Base-by-base conservation (phyloP, 192 early-diverging fungal species). In the Backusella luteola region DNA sequence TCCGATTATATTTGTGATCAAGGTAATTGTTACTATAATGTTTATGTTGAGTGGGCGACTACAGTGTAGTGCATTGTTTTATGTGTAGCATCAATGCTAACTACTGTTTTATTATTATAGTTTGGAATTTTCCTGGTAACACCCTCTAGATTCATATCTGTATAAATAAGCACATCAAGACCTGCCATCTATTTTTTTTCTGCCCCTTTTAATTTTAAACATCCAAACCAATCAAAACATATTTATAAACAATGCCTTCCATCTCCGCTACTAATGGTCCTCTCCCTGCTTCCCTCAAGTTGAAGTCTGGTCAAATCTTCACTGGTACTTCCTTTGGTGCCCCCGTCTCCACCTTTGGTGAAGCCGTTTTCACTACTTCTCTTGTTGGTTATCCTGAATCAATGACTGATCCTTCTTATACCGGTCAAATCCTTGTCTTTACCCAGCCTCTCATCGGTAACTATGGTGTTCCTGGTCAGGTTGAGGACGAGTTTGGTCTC, bases 341-440 rank as follows among this genome's bases (percentile, higher is more conserved):
- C 0, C 80, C 92, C 11, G 77, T 80, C 8, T 80, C 88, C 17
- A 73, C 87, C 7, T 87, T 95, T 69, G 97, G 97, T 79, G 97
- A 98, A 83, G 93, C 94, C 14, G 97, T 98, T 21, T 98, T 98
- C 78, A 97, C 97, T 35, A 97, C 96, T 0, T 94, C 94, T 9
- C 79, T 97, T 66, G 97, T 97, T 15, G 97, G 97, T 35, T 98
- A 98, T 85, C 95, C 97, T 15, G 97, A 98, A 84, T 96, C 94
- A 6, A 96, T 98, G 96, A 97, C 95, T 66, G 97, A 98, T 78
- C 97, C 97, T 8, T 97, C 96, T n/a, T 98, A 98, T 84, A 86
- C 84, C 46, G 97, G 97, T 49, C 97, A 98, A 86, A 96, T 98
- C 71, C 89, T 98, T 29, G 95, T 96, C 6, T 96, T 98, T 71